These are phyloP conservation scores for Chimonanthus salicifolius DNA, from an alignment of 164 flowering plant genomes.

Conservation along the genomic window DNA sequence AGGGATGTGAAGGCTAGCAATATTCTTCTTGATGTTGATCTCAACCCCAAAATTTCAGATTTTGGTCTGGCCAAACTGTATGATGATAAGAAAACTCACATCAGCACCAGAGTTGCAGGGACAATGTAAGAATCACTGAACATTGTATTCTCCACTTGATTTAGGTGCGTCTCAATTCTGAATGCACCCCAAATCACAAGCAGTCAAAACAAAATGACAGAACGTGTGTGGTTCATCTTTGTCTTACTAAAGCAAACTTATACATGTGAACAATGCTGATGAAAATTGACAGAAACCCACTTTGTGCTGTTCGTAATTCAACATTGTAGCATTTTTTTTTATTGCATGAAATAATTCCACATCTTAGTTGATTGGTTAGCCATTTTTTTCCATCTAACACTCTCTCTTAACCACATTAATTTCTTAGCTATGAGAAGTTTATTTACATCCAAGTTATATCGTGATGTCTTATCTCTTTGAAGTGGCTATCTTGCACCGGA, in stretches of 20 bases:
- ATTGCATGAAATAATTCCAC: neutral
- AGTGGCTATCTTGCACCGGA: slow-evolving; percentile 33
- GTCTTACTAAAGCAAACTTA: neutral
- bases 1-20: slow-evolving; percentile 16
- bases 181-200: neutral
- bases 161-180: neutral
- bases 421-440: no score
- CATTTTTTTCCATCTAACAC: no score
- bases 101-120: slow-evolving; percentile 40
- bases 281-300: no score
- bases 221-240: neutral
- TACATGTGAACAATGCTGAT: no score
- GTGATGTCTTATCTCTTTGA: neutral
- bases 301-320: neutral
- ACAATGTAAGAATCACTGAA: slow-evolving; percentile 22
- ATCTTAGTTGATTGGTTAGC: neutral
- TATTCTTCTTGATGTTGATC: slow-evolving; percentile 21
- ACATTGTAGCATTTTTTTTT: no score
- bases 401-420: neutral
- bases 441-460: neutral
- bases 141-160: neutral
- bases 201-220: neutral
- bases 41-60: slow-evolving; percentile 34
- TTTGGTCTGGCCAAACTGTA: slow-evolving; percentile 42
- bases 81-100: slow-evolving; percentile 29